Conservation (phyloP, 2,329 filamentous ascomycete genomes). For the Colletotrichum sp. region DNA sequence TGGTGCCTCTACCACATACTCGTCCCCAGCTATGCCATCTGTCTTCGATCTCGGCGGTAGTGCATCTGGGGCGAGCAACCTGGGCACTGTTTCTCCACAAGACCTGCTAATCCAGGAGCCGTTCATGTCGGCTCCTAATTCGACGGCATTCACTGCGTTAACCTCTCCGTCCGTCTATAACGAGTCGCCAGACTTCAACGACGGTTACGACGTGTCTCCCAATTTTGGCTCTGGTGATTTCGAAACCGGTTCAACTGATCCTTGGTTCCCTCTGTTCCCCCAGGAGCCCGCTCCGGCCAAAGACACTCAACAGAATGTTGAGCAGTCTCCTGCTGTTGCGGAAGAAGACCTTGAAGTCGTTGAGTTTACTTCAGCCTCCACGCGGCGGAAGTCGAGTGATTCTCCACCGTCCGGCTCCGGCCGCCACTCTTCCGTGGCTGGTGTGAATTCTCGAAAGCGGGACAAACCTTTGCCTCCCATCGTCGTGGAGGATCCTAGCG, state of each 20-base stretch:
- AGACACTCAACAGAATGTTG: slow-evolving; percentile 19
- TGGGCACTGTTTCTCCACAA: slow-evolving; percentile 82
- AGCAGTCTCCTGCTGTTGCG: slow-evolving; percentile 46
- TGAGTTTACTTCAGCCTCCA: slow-evolving; percentile 41
- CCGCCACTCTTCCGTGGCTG: slow-evolving; percentile 73
- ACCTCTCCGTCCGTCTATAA: slow-evolving; percentile 84
- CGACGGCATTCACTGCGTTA: slow-evolving; percentile 79
- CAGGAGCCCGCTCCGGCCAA: slow-evolving; percentile 31
- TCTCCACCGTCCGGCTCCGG: slow-evolving; percentile 45
- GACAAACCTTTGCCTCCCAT: slow-evolving; percentile 84
- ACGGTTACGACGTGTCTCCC: slow-evolving; percentile 71
- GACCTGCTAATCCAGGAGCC: slow-evolving; percentile 76
- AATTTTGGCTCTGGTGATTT: slow-evolving; percentile 48
- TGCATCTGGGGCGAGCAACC: slow-evolving; percentile 56
- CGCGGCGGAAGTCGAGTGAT: slow-evolving; percentile 51
- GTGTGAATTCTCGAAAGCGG: slow-evolving; percentile 76
- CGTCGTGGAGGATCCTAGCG: slow-evolving; percentile 73
- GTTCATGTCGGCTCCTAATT: slow-evolving; percentile 80
- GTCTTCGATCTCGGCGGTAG: slow-evolving; percentile 58
- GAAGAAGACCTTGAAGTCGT: slow-evolving; percentile 55
- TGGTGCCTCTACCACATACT: slow-evolving; percentile 54
- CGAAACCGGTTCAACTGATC: slow-evolving; percentile 51
- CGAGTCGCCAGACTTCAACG: slow-evolving; percentile 75
- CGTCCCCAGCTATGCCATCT: slow-evolving; percentile 56
- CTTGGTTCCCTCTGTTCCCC: slow-evolving; percentile 80